Conservation (phyloP, 495 filamentous ascomycete species). For the Trypethelium eluteriae region DNA sequence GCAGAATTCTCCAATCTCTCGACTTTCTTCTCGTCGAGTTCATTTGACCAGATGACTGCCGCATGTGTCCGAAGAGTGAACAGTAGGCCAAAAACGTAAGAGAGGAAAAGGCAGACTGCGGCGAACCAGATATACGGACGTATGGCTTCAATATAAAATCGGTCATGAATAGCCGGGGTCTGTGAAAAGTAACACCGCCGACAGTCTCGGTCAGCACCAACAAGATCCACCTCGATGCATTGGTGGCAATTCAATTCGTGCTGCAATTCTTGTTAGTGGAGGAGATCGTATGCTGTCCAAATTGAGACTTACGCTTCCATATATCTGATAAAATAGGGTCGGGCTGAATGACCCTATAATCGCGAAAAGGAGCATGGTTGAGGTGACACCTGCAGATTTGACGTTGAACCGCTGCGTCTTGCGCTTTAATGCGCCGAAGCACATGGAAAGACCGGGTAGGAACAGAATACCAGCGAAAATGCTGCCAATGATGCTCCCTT, state of each 20-base stretch:
- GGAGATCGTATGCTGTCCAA: neutral
- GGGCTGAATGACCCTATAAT: slow-evolving; percentile 96
- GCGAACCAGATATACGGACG: slow-evolving; percentile 87
- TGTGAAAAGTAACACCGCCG: slow-evolving; percentile 91
- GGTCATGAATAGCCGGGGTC: slow-evolving; percentile 71
- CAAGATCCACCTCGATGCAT: slow-evolving; percentile 49
- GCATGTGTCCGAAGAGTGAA: slow-evolving; percentile 96
- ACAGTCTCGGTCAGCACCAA: slow-evolving; percentile 56
- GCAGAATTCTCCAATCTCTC: slow-evolving; percentile 24
- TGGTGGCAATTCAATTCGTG: slow-evolving; percentile 87
- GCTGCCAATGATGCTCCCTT: slow-evolving; percentile 94
- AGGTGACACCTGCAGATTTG: slow-evolving; percentile 91
- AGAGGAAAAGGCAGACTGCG: slow-evolving; percentile 77
- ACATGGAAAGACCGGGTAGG: slow-evolving; percentile 96
- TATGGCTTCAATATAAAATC: slow-evolving; percentile 82
- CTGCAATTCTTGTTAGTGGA: slow-evolving; percentile 42
- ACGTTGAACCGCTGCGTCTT: slow-evolving; percentile 99
- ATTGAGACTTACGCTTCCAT: slow-evolving; percentile 68
- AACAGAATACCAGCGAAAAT: slow-evolving; percentile 97
- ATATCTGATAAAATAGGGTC: slow-evolving; percentile 98
- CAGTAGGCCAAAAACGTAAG: slow-evolving; percentile 88
- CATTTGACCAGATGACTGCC: slow-evolving; percentile 90
- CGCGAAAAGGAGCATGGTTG: slow-evolving; percentile 96
- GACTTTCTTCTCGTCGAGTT: slow-evolving; percentile 73
- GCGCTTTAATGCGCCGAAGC: slow-evolving; percentile 92